Evolutionary conservation across 148 eudicot genomes (phyloP).

Genomic region (Rhododendron molle): DNA sequence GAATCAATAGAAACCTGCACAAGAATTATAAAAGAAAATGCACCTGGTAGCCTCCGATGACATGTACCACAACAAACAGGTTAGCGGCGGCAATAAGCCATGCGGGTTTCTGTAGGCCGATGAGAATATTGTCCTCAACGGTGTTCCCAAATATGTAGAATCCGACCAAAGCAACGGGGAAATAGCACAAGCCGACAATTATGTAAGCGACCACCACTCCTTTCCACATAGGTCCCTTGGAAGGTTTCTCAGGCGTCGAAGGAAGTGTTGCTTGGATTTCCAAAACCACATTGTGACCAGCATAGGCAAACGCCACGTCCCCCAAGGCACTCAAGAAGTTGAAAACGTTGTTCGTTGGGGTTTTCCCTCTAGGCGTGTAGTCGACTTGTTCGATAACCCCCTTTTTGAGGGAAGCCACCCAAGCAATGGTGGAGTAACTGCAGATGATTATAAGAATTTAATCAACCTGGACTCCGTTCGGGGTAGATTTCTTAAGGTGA

Average conservation of each 20-base stretch:
- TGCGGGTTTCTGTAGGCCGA: constrained; percentile 15
- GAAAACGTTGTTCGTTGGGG: not conserved
- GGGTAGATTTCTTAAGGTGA: not conserved
- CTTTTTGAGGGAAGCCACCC: constrained; percentile 16
- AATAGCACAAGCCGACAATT: constrained; percentile 14
- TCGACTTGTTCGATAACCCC: constrained; percentile 6
- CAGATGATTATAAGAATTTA: not conserved
- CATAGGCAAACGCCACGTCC: constrained; percentile 20
- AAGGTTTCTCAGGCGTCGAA: constrained; percentile 21
- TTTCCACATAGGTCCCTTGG: constrained; percentile 25
- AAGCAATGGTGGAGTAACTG: constrained; percentile 20
- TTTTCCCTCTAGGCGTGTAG: constrained; percentile 4
- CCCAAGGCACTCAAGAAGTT: constrained; percentile 21
- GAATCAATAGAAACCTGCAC: not conserved
- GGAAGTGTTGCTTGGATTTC: constrained; percentile 27
- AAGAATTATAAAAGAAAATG: not conserved
- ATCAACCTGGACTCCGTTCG: not conserved
- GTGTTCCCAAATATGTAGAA: constrained; percentile 13
- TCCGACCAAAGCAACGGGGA: constrained; percentile 17
- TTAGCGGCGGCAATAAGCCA: constrained; percentile 26
- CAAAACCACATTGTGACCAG: constrained; percentile 24
- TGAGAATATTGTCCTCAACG: constrained; percentile 17
- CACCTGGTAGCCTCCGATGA: constrained; percentile 22
- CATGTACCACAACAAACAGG: constrained; percentile 22
- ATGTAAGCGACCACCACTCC: constrained; percentile 18